Base-by-base conservation (phyloP, 2,329 filamentous ascomycete species). In the Rhynchosporium secalis region DNA sequence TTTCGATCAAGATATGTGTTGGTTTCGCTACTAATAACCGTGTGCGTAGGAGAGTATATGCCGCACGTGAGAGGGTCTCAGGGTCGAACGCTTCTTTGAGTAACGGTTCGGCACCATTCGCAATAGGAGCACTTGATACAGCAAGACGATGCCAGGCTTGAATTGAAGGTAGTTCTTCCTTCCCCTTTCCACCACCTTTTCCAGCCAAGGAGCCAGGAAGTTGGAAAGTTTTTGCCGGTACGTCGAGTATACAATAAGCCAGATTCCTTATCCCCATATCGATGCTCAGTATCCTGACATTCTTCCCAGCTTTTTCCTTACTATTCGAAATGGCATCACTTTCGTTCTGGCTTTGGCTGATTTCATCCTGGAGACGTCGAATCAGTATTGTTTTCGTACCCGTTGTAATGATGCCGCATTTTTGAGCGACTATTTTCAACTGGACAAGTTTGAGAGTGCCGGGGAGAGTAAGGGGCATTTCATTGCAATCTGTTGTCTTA, bases 191-290 rank as follows among this genome's bases (percentile, higher is more conserved):
- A 48, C 29, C n/a, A 12, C 52, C 40, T 20, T 20, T 31, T 26
- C 31, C 40, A 48, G 41, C n/a, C 15, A 28, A 7, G 15, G 28
- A 41, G 4, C 10, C 7, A 4, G 51, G 31, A 0, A 26, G 26
- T 2, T 12, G 1, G 2, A 56, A 4, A 12, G 10, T 12, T 28
- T 49, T n/a, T 20, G 58, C n/a, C 55, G 69, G 61, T 28, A 65
- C 52, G 58, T 71, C 68, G 7, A 90, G 74, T 64, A 91, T 80
- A 66, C 89, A 90, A 72, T 86, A 91, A 1, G 90, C 91, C 3
- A 96, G 78, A 73, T 96, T 96, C 48, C 85, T 86, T 67, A 96
- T 89, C 3, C 91, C 91, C 85, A 95, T 89, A 74, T 96, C 91
- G 65, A 96, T 88, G 72, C 90, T 93, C 40, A 95, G 75, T 29